Percentiles rank a stretch among this genome's conserved stretches.
These are phyloP conservation scores for Favolaschia claudopus DNA, from an alignment of 768 basidiomycete species.

Conservation along the genomic window DNA sequence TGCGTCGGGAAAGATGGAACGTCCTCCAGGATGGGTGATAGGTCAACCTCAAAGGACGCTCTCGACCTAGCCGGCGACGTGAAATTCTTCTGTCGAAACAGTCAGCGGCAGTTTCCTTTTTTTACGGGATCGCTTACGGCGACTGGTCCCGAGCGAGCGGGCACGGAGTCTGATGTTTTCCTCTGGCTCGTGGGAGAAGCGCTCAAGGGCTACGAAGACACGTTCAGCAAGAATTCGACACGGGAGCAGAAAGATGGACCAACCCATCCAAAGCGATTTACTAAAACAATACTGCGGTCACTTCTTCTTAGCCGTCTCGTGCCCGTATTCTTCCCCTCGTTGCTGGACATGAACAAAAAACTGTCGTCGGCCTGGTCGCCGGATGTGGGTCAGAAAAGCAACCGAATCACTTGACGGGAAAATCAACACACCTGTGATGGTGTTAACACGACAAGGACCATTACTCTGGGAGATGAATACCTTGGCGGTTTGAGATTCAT, in stretches of 20 bases:
- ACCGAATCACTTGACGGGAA: constrained; percentile 11
- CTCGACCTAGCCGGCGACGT: constrained; percentile 7
- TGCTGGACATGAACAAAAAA: constrained; percentile 4
- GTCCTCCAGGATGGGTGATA: constrained; percentile 49
- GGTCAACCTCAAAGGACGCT: constrained; percentile 37
- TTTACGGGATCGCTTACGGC: background rate
- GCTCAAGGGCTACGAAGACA: background rate
- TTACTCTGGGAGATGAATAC: constrained; percentile 7
- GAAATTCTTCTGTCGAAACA: background rate
- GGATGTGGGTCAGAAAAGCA: constrained; percentile 3
- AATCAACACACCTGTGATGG: constrained; percentile 6
- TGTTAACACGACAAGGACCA: constrained; percentile 5
- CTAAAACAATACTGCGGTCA: constrained; percentile 7
- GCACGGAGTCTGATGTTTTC: constrained; percentile 3
- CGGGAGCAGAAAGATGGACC: background rate
- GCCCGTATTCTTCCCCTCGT: background rate
- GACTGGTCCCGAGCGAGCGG: constrained; percentile 9
- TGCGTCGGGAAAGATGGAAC: constrained; percentile 30
- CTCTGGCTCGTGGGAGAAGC: constrained; percentile 17
- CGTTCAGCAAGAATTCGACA: background rate
- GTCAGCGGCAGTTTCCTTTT: background rate
- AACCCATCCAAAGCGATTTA: constrained; percentile 29
- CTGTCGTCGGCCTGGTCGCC: background rate
- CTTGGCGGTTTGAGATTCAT: background rate
- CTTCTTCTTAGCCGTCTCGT: background rate